Conservation (phyloP, 768 basidiomycete genomes). For the Boletus rubropictus region DNA sequence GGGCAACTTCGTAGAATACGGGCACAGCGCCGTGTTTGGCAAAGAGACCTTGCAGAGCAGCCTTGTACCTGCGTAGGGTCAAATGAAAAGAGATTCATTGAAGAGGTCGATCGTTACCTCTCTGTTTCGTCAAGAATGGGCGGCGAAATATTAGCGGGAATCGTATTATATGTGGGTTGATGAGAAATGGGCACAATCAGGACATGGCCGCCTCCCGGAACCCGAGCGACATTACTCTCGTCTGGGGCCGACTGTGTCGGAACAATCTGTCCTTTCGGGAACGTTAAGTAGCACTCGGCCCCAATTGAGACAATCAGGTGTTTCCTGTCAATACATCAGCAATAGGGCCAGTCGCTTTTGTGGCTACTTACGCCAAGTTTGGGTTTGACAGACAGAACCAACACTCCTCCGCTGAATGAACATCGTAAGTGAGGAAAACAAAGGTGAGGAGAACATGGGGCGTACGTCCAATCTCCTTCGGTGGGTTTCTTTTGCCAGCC, state of each 20-base stretch:
- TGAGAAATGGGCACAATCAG: conserved; percentile 93
- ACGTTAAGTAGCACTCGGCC: conserved; percentile 85
- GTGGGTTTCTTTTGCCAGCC: conserved; percentile 42
- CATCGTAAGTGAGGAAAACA: not conserved
- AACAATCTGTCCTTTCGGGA: conserved; percentile 94
- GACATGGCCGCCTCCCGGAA: conserved; percentile 95
- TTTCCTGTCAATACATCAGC: conserved; percentile 49
- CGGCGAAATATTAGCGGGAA: conserved; percentile 69
- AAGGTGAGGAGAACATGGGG: conserved; percentile 8
- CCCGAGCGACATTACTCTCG: conserved; percentile 34
- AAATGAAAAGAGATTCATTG: conserved; percentile 1
- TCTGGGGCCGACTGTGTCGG: conserved; percentile 62
- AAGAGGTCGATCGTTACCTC: conserved; percentile 39
- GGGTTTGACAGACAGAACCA: conserved; percentile 99
- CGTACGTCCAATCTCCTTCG: conserved; percentile 79
- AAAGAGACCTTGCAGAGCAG: conserved; percentile 66
- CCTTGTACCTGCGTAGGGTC: conserved; percentile 57
- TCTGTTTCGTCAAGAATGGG: conserved; percentile 80
- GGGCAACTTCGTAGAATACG: conserved; percentile 84
- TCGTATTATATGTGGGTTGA: conserved; percentile 79
- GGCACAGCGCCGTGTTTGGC: conserved; percentile 60
- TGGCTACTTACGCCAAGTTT: conserved; percentile 62
- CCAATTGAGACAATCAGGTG: conserved; percentile 95
- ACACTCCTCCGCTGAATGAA: conserved; percentile 73
- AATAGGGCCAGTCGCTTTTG: not conserved